These are phyloP conservation scores for Periglandula ipomoeae DNA, from an alignment of 2,329 filamentous ascomycete species.

Conservation along the genomic window DNA sequence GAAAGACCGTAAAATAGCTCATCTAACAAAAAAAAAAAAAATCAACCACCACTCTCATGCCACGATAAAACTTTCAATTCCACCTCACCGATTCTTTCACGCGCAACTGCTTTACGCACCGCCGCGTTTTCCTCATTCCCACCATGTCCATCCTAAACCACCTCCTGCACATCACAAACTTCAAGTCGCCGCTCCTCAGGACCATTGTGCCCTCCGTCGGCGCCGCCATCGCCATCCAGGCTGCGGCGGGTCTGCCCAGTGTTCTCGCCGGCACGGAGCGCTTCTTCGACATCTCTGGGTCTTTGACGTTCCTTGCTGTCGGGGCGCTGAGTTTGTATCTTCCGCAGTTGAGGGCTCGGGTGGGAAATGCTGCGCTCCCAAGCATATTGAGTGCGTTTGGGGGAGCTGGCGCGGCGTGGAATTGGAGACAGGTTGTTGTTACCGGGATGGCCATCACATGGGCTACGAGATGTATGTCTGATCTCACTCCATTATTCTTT, in stretches of 20 bases:
- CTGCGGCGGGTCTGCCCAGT: slow-evolving; percentile 52
- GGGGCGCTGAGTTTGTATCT: slow-evolving; percentile 53
- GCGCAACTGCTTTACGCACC: too few relatives aligned
- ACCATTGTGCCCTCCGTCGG: slow-evolving; percentile 53
- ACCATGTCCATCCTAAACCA: slow-evolving; percentile 29
- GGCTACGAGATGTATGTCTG: slow-evolving; percentile 46
- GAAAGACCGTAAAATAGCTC: too few relatives aligned
- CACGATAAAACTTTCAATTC: too few relatives aligned
- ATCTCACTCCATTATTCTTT: not conserved
- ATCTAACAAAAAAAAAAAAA: too few relatives aligned
- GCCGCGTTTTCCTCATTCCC: not conserved
- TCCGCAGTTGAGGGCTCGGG: slow-evolving; percentile 46
- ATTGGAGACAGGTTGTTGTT: slow-evolving; percentile 47
- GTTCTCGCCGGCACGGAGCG: slow-evolving; percentile 51
- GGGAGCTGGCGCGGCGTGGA: slow-evolving; percentile 24
- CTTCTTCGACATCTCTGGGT: slow-evolving; percentile 61
- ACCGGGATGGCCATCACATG: slow-evolving; percentile 40
- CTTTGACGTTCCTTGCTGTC: slow-evolving; percentile 56
- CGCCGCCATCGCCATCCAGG: slow-evolving; percentile 55
- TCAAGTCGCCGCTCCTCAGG: slow-evolving; percentile 51
- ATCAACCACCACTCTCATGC: too few relatives aligned
- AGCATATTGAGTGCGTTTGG: slow-evolving; percentile 4
- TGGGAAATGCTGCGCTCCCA: slow-evolving; percentile 30
- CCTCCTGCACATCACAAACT: slow-evolving; percentile 52
- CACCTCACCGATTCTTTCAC: too few relatives aligned